Percentiles rank a stretch among this genome's conserved stretches.
phyloP scores from a whole-genome alignment of 1,284 basidiomycete genomes.

The Chalciporus sp. region DNA sequence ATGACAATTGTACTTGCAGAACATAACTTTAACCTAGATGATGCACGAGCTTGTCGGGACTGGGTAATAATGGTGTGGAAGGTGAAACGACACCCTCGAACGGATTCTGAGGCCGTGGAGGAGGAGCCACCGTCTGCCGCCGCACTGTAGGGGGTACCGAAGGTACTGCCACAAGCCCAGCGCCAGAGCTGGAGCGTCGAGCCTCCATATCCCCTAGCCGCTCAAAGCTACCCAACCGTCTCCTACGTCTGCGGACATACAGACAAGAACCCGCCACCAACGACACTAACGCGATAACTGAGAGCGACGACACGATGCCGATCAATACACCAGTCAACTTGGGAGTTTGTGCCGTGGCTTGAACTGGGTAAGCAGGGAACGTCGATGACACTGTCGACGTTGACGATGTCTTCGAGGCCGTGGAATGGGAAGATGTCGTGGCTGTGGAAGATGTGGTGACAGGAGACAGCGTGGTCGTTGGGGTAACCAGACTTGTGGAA shows the following conservation, averaged over 20 bases:
- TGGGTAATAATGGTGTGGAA: neutral
- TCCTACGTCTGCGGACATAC: conserved; percentile 11
- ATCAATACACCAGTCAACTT: conserved; percentile 27
- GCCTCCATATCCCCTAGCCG: neutral
- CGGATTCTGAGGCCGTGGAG: conserved; percentile 5
- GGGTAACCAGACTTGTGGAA: neutral
- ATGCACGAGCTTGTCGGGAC: neutral
- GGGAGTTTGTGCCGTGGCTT: neutral
- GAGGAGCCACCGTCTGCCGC: neutral
- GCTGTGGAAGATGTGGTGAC: neutral
- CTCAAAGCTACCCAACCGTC: neutral
- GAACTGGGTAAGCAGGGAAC: neutral
- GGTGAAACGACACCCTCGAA: conserved; percentile 9
- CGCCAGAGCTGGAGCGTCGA: neutral
- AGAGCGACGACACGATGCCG: conserved; percentile 28
- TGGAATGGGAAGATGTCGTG: neutral
- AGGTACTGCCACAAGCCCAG: neutral
- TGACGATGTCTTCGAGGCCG: neutral
- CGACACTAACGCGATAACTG: conserved; percentile 25
- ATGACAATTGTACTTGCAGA: conserved; percentile 29
- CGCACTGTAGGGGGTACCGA: neutral
- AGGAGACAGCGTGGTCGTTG: neutral
- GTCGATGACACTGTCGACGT: neutral
- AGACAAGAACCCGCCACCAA: conserved; percentile 15
- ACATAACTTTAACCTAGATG: neutral